phyloP scores from a whole-genome alignment of 495 filamentous ascomycete species.

The Aspergillus baeticus region DNA sequence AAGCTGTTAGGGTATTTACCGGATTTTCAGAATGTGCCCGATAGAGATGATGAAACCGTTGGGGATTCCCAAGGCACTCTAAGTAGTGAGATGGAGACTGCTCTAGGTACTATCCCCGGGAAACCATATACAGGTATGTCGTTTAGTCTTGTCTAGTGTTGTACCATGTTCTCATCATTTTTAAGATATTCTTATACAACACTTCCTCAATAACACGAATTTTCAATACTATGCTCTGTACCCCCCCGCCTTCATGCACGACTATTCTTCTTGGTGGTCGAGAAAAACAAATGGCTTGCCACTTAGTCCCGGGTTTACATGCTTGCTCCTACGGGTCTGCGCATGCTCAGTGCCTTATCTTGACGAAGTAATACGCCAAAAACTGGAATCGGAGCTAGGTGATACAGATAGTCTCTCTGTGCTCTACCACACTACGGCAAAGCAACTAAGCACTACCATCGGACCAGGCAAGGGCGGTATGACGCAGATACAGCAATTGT shows the following conservation, averaged over 20 bases:
- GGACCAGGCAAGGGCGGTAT: constrained; percentile 45
- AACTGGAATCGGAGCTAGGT: constrained; percentile 47
- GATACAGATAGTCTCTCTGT: constrained; percentile 36
- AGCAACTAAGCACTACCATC: constrained; percentile 44
- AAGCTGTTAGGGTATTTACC: constrained; percentile 28
- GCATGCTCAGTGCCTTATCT: constrained; percentile 50
- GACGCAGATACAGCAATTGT: constrained; percentile 50
- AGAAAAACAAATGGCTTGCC: not conserved
- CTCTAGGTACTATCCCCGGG: constrained; percentile 23
- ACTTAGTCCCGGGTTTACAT: constrained; percentile 45
- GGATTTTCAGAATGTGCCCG: constrained; percentile 12
- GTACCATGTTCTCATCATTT: too few species aligned
- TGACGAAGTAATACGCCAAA: constrained; percentile 31
- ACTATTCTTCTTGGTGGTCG: constrained; percentile 32
- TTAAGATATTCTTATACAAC: constrained; percentile 49
- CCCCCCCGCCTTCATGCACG: constrained; percentile 43
- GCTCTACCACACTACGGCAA: constrained; percentile 42
- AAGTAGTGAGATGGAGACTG: constrained; percentile 26
- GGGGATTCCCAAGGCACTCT: not conserved
- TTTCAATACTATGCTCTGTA: constrained; percentile 51
- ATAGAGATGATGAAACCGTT: not conserved
- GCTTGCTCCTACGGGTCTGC: constrained; percentile 50
- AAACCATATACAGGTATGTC: constrained; percentile 32
- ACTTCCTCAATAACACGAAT: constrained; percentile 48
- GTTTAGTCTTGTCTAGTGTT: too few species aligned